Evolutionary conservation across 257 asterid genomes (phyloP).

Genomic region (Nicotiana obtusifolia): DNA sequence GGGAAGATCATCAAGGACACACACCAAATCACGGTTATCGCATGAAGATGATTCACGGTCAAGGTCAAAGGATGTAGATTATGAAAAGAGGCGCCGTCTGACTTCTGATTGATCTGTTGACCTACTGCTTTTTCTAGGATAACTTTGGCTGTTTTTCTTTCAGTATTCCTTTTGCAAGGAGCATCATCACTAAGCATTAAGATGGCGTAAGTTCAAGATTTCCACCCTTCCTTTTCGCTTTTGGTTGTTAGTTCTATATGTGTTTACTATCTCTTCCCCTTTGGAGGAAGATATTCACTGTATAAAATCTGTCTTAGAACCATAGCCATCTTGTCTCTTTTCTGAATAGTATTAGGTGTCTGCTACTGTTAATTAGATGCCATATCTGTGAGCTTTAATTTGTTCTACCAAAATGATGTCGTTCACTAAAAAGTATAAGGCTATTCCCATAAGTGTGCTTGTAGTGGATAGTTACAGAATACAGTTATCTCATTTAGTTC

Average conservation of each 20-base stretch:
- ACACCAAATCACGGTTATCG: conserved; percentile 48
- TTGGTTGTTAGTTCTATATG: no score
- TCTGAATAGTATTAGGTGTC: not conserved
- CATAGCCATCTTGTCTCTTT: not conserved
- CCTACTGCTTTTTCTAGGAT: no score
- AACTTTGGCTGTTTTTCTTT: no score
- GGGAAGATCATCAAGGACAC: conserved; percentile 70
- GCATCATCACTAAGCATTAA: no score
- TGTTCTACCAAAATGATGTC: not conserved
- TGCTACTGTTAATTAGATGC: not conserved
- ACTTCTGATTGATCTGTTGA: no score
- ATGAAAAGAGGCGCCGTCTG: no score
- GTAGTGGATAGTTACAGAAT: not conserved
- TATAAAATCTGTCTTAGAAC: not conserved
- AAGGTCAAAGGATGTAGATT: no score
- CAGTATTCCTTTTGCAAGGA: no score
- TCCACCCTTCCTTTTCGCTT: no score
- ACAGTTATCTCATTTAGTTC: not conserved
- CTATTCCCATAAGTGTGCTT: not conserved
- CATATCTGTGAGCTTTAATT: not conserved
- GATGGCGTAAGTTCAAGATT: no score
- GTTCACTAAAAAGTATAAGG: not conserved
- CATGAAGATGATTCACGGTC: conserved; percentile 20
- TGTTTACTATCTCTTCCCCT: no score
- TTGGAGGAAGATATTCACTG: no score